phyloP scores from a whole-genome alignment of 306 rosid species.

The Macrotyloma uniflorum region DNA sequence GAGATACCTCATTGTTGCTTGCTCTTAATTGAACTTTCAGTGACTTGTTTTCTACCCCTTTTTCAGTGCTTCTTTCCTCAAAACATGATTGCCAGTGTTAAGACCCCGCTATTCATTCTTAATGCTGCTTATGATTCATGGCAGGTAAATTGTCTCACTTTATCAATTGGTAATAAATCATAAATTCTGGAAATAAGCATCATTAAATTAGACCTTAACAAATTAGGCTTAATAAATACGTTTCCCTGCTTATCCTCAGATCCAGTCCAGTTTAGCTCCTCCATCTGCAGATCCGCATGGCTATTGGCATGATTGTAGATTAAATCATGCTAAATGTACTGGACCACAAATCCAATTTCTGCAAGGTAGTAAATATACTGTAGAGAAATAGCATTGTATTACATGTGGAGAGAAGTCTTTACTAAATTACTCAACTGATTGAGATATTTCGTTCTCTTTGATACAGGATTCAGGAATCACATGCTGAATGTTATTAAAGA shows the following conservation, averaged over 20 bases:
- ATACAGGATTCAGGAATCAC: constrained; percentile 81
- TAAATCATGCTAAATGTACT: constrained; percentile 76
- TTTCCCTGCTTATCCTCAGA: constrained; percentile 52
- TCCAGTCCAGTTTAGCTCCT: constrained; percentile 91
- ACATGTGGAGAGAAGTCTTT: not conserved
- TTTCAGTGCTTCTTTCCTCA: constrained; percentile 97
- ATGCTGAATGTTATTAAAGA: constrained; percentile 63
- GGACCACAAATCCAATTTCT: constrained; percentile 70
- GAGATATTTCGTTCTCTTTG: constrained; percentile 4
- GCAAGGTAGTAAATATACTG: constrained; percentile 60
- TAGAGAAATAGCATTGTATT: not conserved
- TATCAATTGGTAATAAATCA: not conserved
- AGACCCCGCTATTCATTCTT: constrained; percentile 86
- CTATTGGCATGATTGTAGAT: constrained; percentile 83
- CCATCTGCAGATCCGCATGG: constrained; percentile 91
- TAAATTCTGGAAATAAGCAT: not conserved
- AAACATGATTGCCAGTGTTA: constrained; percentile 65
- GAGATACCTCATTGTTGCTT: not conserved
- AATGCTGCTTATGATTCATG: constrained; percentile 96
- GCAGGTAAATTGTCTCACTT: constrained; percentile 68
- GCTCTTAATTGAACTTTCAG: constrained; percentile 33
- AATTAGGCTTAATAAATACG: not conserved
- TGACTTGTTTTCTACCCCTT: constrained; percentile 3
- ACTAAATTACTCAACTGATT: not conserved
- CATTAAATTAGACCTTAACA: constrained; percentile 18